These are phyloP conservation scores for Cryptococcus hybrid DNA, from an alignment of 1,284 basidiomycete genomes.

Conservation along the genomic window DNA sequence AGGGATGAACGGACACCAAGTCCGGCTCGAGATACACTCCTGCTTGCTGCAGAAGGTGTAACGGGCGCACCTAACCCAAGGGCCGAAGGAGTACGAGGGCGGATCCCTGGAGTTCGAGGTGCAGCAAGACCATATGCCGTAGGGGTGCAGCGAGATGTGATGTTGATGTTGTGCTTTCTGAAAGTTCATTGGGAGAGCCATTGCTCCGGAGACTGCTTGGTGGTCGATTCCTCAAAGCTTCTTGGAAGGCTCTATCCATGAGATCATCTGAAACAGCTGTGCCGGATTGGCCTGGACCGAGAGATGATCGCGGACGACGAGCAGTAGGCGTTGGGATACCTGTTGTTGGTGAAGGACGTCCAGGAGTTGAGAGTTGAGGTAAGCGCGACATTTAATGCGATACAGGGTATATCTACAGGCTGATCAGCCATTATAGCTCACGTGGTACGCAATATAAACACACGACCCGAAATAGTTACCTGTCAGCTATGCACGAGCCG, in stretches of 20 bases:
- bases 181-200: conserved; percentile 20
- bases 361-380: conserved; percentile 41
- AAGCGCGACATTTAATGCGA: conserved; percentile 36
- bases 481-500: too few species aligned
- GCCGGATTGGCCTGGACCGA: conserved; percentile 24
- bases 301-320: conserved; percentile 41
- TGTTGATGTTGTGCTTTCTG: background rate
- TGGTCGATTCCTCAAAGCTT: conserved; percentile 31
- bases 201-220: conserved; percentile 22
- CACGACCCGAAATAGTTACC: too few species aligned
- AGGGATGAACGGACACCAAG: conserved; percentile 29
- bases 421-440: too few species aligned
- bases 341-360: conserved; percentile 22
- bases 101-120: conserved; percentile 34
- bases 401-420: background rate
- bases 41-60: conserved; percentile 26
- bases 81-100: conserved; percentile 30
- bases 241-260: conserved; percentile 41
- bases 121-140: conserved; percentile 11
- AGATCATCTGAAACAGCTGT: conserved; percentile 19
- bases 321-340: conserved; percentile 41
- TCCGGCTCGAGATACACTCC: conserved; percentile 29
- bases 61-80: conserved; percentile 21
- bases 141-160: conserved; percentile 2
- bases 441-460: too few species aligned